phyloP scores from a whole-genome alignment of 805 yeast species.

The Sugiyamaella mastotermitis region DNA sequence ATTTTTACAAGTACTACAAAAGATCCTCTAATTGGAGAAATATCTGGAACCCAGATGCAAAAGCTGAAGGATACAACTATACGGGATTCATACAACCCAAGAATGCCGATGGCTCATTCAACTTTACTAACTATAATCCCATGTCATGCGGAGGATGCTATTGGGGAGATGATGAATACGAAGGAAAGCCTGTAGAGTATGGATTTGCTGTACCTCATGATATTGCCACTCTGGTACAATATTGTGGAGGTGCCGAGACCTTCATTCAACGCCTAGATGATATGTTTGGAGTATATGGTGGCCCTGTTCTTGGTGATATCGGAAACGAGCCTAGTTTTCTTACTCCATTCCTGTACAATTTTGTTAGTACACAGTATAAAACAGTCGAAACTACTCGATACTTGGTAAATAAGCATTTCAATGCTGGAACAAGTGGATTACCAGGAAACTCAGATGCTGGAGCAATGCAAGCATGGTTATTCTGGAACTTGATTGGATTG shows the following conservation, averaged over 20 bases:
- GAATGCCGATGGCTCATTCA: constrained; percentile 29
- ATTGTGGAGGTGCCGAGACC: constrained; percentile 27
- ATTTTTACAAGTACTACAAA: constrained; percentile 27
- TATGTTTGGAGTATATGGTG: constrained; percentile 30
- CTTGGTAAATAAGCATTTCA: constrained; percentile 27
- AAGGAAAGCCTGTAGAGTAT: constrained; percentile 14
- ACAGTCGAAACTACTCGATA: constrained; percentile 31
- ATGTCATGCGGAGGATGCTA: constrained; percentile 32
- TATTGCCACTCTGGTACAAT: constrained; percentile 24
- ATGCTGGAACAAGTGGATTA: constrained; percentile 27
- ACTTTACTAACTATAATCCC: constrained; percentile 27
- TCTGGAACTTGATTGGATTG: constrained; percentile 32
- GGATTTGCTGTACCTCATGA: constrained; percentile 36
- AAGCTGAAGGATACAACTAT: constrained; percentile 21
- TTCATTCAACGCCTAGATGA: constrained; percentile 32
- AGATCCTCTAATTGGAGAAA: constrained; percentile 34
- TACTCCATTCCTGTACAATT: constrained; percentile 33
- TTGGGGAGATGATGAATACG: constrained; percentile 15
- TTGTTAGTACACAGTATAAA: constrained; percentile 26
- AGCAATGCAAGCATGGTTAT: constrained; percentile 36
- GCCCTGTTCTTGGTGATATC: constrained; percentile 27
- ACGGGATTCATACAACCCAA: constrained; percentile 33
- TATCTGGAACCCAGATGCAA: constrained; percentile 31
- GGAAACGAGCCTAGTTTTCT: constrained; percentile 36
- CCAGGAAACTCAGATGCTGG: constrained; percentile 38